Evolutionary conservation across 495 filamentous ascomycete species (phyloP), one percentile per base, ranked within the genome.

Genomic region (Hypomontagnella monticulosa): DNA sequence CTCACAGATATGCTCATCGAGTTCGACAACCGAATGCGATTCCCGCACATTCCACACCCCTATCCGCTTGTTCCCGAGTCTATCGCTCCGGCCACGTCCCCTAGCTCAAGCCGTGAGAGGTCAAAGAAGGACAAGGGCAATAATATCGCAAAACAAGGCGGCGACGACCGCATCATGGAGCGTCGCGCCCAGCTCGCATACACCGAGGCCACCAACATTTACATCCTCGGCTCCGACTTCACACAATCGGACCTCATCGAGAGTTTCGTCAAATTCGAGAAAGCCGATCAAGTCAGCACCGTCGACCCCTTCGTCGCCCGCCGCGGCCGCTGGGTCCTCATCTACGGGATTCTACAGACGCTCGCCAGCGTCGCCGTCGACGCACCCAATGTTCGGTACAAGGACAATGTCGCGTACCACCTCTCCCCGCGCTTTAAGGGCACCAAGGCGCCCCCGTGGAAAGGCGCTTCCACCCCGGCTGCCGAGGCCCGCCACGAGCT

Each of bases 301-400:
- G 71, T 85, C 19, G 80, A 87, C 55, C 87, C 85, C 3, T 82
- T 77, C 44, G 81, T 79, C 12, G 87, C 87, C 19, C 85, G 88
- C 2, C 83, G 84, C 30, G 87, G 87, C 34, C 85, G 90, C 49
- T 93, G 90, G 90, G 77, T 91, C 3, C 75, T 93, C 10, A 82
- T 93, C 36, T 93, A 93, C 71, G 84, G 86, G 32, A 78, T 89
- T 11, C 76, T 93, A 15, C 90, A 93, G 72, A 86, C 85, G 0
- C 80, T 92, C 1, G 88, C 88, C 0, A 85, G 82, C 41, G 80
- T 92, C 38, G 83, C 87, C 6, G 89, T 91, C 33, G 89, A 92
- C 64, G 78, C 84, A 4, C 85, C 85, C 8, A 81, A 83, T 16
- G 76, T 89, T 0, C 80, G 81, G 7, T 88, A 85, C 71, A 82